A percentile compares a stretch with the other conserved stretches of the same genome.
phyloP scores from a whole-genome alignment of 106 monocot species.

The Acorus gramineus region DNA sequence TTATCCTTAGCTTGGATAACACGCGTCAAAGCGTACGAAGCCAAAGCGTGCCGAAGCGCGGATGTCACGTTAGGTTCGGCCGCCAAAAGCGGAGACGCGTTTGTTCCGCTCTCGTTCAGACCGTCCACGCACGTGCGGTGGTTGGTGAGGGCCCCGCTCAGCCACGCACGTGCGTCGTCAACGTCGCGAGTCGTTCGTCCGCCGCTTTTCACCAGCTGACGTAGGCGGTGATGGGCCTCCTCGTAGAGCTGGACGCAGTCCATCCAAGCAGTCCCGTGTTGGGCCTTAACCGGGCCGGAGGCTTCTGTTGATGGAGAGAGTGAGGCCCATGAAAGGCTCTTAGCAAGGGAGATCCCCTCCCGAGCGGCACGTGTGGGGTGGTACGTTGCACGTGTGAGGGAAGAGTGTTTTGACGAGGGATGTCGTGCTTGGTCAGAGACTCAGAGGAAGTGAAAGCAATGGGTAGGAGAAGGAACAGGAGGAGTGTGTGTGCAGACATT shows the following conservation, averaged over 20 bases:
- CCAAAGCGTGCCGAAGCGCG: slow-evolving; percentile 11
- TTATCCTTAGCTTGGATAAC: no score
- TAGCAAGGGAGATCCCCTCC: no score
- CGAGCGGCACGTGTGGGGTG: no score
- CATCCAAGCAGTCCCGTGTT: slow-evolving; percentile 2
- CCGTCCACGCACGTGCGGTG: slow-evolving; percentile 30
- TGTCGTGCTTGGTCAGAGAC: no score
- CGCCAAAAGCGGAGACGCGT: not conserved
- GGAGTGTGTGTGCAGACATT: no score
- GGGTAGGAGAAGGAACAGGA: no score
- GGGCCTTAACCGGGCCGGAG: not conserved
- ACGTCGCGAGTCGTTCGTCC: not conserved
- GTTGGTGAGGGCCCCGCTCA: slow-evolving; percentile 25
- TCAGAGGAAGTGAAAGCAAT: no score
- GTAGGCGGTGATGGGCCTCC: slow-evolving; percentile 18
- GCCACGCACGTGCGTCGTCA: slow-evolving; percentile 20
- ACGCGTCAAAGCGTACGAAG: slow-evolving; percentile 1
- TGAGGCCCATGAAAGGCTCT: no score
- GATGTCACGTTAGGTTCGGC: not conserved
- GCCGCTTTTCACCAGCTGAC: slow-evolving; percentile 5
- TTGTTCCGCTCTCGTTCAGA: not conserved
- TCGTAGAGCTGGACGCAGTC: slow-evolving; percentile 26
- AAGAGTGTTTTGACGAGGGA: no score
- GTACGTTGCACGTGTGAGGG: no score
- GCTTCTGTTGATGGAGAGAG: no score